Evolutionary conservation across 768 basidiomycete genomes (phyloP), one percentile per base, ranked within the genome.

Genomic region (Pulveroboletus sp.): DNA sequence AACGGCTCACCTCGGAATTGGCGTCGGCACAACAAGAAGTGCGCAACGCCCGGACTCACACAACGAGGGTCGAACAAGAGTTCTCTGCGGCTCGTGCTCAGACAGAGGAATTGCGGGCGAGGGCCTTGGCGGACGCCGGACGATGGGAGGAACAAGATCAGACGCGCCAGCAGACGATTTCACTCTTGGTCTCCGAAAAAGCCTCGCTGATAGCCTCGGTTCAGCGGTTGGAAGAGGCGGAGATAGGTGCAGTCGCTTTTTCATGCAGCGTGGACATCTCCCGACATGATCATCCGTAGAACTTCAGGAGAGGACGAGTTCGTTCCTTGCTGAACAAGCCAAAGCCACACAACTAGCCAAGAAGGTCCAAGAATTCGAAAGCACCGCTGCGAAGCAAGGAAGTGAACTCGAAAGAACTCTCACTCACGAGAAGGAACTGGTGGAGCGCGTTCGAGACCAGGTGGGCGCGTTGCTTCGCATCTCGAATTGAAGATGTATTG

Each of bases 171-270:
- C 83, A 83, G 58, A 87, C 86, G 0, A 88, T 93, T 49, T 75
- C 84, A 39, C 64, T 86, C n/a, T 73, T 93, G 13, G 87, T 91
- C 17, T 76, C 81, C 3, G 87, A 89, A 60, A 88, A 87, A 65
- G 76, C 80, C 7, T 73, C 77, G 17, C 71, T 89, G 30, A 69
- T 72, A 14, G 63, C 76, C n/a, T 79, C 83, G 35, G 63, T 86
- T 35, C 76, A 84, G 54, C 76, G 77, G 43, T 61, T 85, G 39
- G 78, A 80, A 37, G 76, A 73, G 40, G 65, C 78, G n/a, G 85
- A 87, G 61, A 68, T 73, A 34, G 74, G 89, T 91, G 65, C 10
- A 75, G 63, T n/a, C 20, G n/a, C 19, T 39, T 23, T n/a, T 32
- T 38, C 31, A 22, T 49, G 13, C 42, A n/a, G 24, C 20, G 12